Base-by-base conservation (phyloP, 2,329 filamentous ascomycete species). In the Microsporum audouinii region DNA sequence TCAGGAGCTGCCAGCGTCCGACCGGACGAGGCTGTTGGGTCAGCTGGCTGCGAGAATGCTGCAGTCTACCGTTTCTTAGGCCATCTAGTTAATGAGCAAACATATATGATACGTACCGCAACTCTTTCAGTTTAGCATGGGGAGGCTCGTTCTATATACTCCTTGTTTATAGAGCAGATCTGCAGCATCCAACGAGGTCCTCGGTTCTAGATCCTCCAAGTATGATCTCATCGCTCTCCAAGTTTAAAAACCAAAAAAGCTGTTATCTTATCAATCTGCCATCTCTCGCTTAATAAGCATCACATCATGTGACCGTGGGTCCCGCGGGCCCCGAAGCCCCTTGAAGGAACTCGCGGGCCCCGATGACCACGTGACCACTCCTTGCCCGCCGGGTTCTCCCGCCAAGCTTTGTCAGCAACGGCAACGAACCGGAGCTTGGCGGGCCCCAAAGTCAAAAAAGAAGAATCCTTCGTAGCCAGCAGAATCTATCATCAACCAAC, bases 11-110 rank as follows among this genome's bases (percentile, higher is more conserved):
- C 91, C 91, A 58, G 88, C 90, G 73, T 81, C 80, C 58, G 91
- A 96, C 70, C 88, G 89, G 70, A 85, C 90, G 60, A 85, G 85
- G 72, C 75, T 99, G 68, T 78, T 97, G 63, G 88, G 86, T 71
- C 88, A 95, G 74, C 75, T 97, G 70, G 92, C 92, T 1, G 85
- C 86, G 34, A 92, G 89, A 74, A 87, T 96, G 0, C 91, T 96
- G 71, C 73, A 75, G 59, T 69, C 72, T 57, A 60, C 62, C 47
- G 62, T 63, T 6, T 63, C 62, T 3, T 63, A 57, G 41, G n/a
- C 39, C 17, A 23, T 23, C 17, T 23, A 23, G 17, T 23, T 23
- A 23, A 23, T 23, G 17, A 23, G 17, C 17, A 23, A 23, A 23
- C 17, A 23, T 23, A 23, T 23, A 23, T 23, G 17, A 23, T 23